Evolutionary conservation across 768 basidiomycete genomes (phyloP), one percentile per base, ranked within the genome.

Genomic region (Dentipellis fragilis): DNA sequence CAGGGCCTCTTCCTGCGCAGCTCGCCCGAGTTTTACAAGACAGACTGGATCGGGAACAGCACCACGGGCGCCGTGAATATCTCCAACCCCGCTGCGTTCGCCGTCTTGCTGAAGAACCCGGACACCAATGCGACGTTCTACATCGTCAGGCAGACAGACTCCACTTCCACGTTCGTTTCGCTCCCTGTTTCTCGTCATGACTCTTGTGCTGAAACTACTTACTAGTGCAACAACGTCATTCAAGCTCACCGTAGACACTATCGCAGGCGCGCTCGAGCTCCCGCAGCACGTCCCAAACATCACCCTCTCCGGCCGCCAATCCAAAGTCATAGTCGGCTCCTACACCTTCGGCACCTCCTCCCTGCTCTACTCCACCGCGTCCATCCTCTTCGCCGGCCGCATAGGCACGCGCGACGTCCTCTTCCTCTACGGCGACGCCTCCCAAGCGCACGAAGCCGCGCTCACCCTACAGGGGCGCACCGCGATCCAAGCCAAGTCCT

Each of bases 1-100:
- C 81, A 92, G 64, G 84, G 79, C 16, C 66, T 90, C 16, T 93
- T 93, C 75, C 68, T 92, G 17, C 82, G 90, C 23, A 87, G 84
- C 59, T 85, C 87, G 0, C 83, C 80, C 0, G 85, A 86, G 49
- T 88, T 92, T 65, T 80, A 82, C 68, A 87, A 90, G 70, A 93
- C 89, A 0, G 77, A 89, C 58, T 80, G 83, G 76, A 71, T 89
- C 19, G 84, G 81, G 3, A 78, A 87, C 61, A 75, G 80, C 21
- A 77, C 74, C 21, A 78, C 72, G 11, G 81, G 80, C 38, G 68
- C 67, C 11, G 73, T 76, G 22, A 62, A 58, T 0, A 63, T 73
- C 45, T 67, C 70, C n/a, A 77, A 78, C 56, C 56, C 76, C 0
- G 73, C 71, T 2, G 78, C 75, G 3, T 85, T 83, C 58, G 76